Evolutionary conservation across 139 green algal genomes (phyloP), one percentile per base, ranked within the genome.

Genomic region (Tetradesmus obliquus): DNA sequence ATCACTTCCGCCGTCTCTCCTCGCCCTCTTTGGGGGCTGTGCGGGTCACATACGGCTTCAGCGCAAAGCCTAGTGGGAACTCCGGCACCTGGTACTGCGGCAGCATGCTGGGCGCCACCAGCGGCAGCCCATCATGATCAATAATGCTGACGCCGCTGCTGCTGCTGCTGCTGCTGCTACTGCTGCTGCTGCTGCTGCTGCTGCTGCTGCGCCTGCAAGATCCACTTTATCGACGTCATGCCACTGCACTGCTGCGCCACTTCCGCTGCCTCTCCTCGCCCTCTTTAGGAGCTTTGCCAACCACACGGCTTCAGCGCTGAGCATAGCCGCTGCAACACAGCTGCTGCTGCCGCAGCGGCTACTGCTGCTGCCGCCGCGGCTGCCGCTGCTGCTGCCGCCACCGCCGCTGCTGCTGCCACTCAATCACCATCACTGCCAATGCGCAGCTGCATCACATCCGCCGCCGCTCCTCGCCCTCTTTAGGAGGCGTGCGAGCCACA

Each of bases 1-100:
- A 13, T 76, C 60, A n/a, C 5, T 19, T 24, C 5, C 66, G 66
- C 66, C 66, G 0, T 2, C 51, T 62, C 1, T n/a, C 45, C 53
- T 90, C 53, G 3, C 57, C 53, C 15, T 60, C 19, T 2, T 20
- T 32, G 1, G 86, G 86, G 2, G 24, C 8, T 6, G 66, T 24
- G 53, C 82, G 66, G 60, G 89, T 82, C 13, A 92, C 89, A 66
- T 92, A 89, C 9, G 89, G 89, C 66, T 84, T 89, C 62, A 92
- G 66, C 3, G 32, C 60, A 15, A 84, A 85, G 66, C 24, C 32
- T 2, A 19, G 20, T 24, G 66, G 66, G 2, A 92, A 32, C 13
- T 92, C 89, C 58, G 89, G 89, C n/a, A 92, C 79, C 10, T 72
- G 74, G 51, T 89, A 92, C 10, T 54, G 20, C 8, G 89, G 89